A percentile compares a stretch with the other conserved stretches of the same genome.
phyloP scores from a whole-genome alignment of 768 basidiomycete genomes.

The Tulasnella calospora region DNA sequence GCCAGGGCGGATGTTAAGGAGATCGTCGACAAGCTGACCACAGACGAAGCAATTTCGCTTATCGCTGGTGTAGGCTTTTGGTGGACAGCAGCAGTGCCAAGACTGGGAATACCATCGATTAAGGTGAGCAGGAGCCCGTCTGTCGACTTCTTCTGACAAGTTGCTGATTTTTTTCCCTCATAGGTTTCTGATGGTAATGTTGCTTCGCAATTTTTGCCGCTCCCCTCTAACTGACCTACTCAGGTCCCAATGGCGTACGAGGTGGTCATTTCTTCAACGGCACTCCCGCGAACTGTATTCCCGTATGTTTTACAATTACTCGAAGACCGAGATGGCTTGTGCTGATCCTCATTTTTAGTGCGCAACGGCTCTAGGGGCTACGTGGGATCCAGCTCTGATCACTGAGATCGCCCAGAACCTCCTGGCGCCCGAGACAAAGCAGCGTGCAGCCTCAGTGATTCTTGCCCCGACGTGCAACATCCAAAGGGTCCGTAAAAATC shows the following conservation, averaged over 20 bases:
- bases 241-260: conserved; percentile 59
- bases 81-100: conserved; percentile 41
- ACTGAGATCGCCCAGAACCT: conserved; percentile 58
- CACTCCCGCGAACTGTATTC: conserved; percentile 69
- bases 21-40: conserved; percentile 60
- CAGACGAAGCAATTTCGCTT: conserved; percentile 67
- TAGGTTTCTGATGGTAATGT: conserved; percentile 17
- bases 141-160: not conserved
- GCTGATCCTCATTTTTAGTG: conserved; percentile 38
- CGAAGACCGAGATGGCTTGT: not conserved
- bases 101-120: conserved; percentile 65
- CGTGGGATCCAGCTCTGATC: conserved; percentile 64
- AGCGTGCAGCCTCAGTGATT: conserved; percentile 61
- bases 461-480: conserved; percentile 83
- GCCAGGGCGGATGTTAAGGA: conserved; percentile 45
- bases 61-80: conserved; percentile 61
- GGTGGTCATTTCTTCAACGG: conserved; percentile 14
- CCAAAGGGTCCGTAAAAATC: conserved; percentile 44
- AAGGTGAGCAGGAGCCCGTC: not conserved
- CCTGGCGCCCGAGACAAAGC: conserved; percentile 62
- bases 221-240: not conserved
- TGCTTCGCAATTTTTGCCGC: not conserved
- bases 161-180: not conserved
- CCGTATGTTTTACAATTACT: conserved; percentile 40
- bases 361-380: conserved; percentile 71